Evolutionary conservation across 441 rosid genomes (phyloP), one percentile per base, ranked within the genome.

Genomic region (Euphorbia neoarborescens): DNA sequence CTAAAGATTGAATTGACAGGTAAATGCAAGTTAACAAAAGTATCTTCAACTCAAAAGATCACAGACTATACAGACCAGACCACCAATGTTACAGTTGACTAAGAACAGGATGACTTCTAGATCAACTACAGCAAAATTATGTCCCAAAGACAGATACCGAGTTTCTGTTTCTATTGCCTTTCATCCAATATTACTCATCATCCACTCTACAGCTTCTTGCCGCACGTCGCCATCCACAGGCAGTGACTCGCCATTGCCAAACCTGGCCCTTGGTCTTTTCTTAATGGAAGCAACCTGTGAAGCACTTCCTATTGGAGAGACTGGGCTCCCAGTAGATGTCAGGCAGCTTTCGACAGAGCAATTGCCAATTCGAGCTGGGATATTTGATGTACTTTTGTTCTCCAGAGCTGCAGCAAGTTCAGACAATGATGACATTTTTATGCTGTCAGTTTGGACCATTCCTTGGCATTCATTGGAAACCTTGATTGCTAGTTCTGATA

Each of bases 401-500:
- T 85, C 90, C 40, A 86, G 50, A 20, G 86, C 88, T 9, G 84
- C 88, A 27, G 89, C 90, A 62, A 89, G 85, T 81, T 90, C 98
- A 1, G 88, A 79, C 46, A 85, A 73, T 38, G 86, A 76, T 6
- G 88, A 80, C 78, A 87, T 75, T 71, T 84, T 81, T 70, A 84
- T 71, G 62, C 76, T 71, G 10, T 85, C 88, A 0, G 82, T 72
- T 7, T 88, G 85, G 46, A 68, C 61, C 68, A 78, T 76, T 72
- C 81, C 85, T 75, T 87, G 89, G 65, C 82, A 82, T 32, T 89
- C 87, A 58, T 70, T 84, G 20, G 91, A 79, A 61, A 84, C 91
- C 72, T 86, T 87, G 79, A 88, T 86, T 61, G 97, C 95, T 15
- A 89, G 79, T 74, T 87, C 97, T 12, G 97, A 94, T 62, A 91